These are phyloP conservation scores for Torrubiella hemipterigena DNA, from an alignment of 2,329 filamentous ascomycete species.

Conservation along the genomic window DNA sequence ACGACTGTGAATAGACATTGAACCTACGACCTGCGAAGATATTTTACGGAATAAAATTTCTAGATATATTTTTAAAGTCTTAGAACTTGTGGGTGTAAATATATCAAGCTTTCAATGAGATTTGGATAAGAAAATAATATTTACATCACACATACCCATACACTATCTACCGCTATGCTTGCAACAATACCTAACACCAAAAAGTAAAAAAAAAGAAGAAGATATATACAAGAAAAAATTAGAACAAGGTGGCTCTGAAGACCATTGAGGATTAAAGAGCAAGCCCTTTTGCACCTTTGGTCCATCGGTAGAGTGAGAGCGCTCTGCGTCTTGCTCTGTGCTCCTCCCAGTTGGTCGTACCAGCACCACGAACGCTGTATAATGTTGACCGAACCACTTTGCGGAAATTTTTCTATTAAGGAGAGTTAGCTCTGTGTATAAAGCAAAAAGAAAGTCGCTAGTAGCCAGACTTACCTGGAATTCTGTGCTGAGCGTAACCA, in stretches of 20 bases:
- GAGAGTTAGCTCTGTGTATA: neutral
- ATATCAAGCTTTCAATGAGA: no score
- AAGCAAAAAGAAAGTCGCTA: neutral
- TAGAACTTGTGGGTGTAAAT: no score
- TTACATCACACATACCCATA: no score
- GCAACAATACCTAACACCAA: no score
- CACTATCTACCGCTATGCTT: no score
- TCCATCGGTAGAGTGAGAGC: conserved; percentile 43
- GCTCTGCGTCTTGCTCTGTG: conserved; percentile 32
- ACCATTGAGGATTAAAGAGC: conserved; percentile 15
- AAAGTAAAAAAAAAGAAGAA: no score
- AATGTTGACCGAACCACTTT: conserved; percentile 37
- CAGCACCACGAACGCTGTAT: conserved; percentile 30
- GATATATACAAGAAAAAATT: no score
- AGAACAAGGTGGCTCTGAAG: no score
- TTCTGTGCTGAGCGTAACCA: conserved; percentile 35
- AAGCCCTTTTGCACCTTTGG: conserved; percentile 21
- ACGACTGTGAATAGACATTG: neutral
- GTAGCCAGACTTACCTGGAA: conserved; percentile 27
- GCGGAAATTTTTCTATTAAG: conserved; percentile 37
- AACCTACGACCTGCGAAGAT: no score
- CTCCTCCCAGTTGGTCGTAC: conserved; percentile 27
- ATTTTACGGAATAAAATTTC: no score
- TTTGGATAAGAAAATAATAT: no score
- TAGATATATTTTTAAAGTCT: no score